phyloP scores from a whole-genome alignment of 1,139 yeast genomes.

The Meyerozyma guilliermondii region DNA sequence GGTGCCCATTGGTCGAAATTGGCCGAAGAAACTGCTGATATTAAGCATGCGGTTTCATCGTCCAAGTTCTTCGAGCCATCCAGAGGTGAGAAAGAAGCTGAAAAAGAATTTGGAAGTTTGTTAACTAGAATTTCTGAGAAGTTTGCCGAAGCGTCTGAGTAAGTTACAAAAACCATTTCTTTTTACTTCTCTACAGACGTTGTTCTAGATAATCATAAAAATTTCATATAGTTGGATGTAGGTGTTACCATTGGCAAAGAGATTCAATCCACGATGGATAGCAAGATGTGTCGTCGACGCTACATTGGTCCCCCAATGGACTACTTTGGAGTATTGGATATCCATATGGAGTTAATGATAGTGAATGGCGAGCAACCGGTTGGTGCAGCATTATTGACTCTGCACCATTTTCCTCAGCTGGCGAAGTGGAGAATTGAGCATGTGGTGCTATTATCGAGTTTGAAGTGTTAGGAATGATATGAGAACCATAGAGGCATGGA shows the following conservation, averaged over 20 bases:
- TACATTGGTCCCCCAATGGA: background rate
- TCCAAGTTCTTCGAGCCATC: constrained; percentile 96
- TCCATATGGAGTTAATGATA: background rate
- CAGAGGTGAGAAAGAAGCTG: constrained; percentile 76
- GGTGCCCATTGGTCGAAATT: constrained; percentile 95
- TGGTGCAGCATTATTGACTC: background rate
- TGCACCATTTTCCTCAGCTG: background rate
- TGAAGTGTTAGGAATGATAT: background rate
- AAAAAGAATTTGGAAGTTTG: constrained; percentile 71
- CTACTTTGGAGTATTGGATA: background rate
- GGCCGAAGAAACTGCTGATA: constrained; percentile 81
- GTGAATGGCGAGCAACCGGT: background rate
- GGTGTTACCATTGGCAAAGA: background rate
- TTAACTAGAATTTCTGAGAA: constrained; percentile 75
- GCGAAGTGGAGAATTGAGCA: background rate
- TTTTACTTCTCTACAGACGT: constrained; percentile 6
- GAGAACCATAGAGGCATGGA: background rate
- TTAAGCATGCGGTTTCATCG: constrained; percentile 89
- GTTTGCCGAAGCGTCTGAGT: constrained; percentile 94
- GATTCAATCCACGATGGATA: background rate
- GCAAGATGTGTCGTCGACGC: background rate
- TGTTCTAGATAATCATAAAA: constrained; percentile 1
- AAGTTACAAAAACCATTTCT: constrained; percentile 15
- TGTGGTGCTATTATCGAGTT: background rate
- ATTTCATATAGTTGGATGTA: background rate